Evolutionary conservation across 2,329 filamentous ascomycete species (phyloP).

Genomic region (Neonectria sp.): DNA sequence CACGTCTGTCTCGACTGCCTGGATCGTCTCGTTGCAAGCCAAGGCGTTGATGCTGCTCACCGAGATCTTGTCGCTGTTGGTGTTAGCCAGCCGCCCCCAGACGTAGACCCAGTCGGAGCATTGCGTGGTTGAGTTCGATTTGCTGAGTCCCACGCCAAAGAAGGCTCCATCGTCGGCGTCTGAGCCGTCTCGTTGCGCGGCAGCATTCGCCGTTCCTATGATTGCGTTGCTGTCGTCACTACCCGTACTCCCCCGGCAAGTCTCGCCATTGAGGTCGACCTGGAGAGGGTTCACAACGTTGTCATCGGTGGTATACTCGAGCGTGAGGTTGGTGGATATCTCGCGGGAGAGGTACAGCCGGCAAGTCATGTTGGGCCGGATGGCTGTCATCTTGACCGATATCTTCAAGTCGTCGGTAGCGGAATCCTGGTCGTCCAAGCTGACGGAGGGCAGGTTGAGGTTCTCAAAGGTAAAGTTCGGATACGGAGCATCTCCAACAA

Average conservation of each 20-base stretch:
- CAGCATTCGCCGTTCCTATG: constrained; percentile 31
- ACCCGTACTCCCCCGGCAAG: constrained; percentile 31
- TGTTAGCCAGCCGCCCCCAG: constrained; percentile 51
- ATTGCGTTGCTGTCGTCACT: constrained; percentile 36
- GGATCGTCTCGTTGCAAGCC: constrained; percentile 57
- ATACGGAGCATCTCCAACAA: constrained; percentile 53
- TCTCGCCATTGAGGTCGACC: constrained; percentile 43
- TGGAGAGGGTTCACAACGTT: constrained; percentile 40
- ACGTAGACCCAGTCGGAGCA: constrained; percentile 54
- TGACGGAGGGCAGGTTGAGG: constrained; percentile 47
- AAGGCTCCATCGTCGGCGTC: constrained; percentile 13
- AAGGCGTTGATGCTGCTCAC: constrained; percentile 52
- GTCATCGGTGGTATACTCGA: constrained; percentile 34
- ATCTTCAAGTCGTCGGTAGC: constrained; percentile 34
- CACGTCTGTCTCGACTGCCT: constrained; percentile 47
- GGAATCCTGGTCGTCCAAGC: constrained; percentile 32
- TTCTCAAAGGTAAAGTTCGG: constrained; percentile 55
- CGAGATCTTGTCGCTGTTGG: constrained; percentile 42
- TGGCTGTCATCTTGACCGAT: constrained; percentile 47
- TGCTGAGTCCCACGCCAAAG: constrained; percentile 41
- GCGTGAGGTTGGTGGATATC: constrained; percentile 46
- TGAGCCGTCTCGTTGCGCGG: neutral
- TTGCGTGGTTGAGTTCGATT: constrained; percentile 42
- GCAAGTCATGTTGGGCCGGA: constrained; percentile 51
- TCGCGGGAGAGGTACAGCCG: constrained; percentile 38